These are phyloP conservation scores for Tritrichomonas musculus DNA, from an alignment of 208 protist genomes.

Conservation along the genomic window DNA sequence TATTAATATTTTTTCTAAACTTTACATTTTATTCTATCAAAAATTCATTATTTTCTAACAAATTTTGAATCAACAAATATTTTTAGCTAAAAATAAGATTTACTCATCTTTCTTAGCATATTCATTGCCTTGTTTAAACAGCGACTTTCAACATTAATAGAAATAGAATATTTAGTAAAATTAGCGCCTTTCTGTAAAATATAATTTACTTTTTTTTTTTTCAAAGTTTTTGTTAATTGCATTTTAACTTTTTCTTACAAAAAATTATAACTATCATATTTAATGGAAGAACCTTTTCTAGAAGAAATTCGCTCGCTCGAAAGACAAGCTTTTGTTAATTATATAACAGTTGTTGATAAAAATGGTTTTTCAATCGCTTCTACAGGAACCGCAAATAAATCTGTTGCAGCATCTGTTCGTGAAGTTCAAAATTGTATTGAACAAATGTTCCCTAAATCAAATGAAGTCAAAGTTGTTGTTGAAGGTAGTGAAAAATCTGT, in stretches of 20 bases:
- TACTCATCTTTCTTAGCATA: too few species aligned
- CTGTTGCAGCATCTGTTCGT: not conserved
- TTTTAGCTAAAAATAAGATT: too few species aligned
- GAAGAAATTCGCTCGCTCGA: not conserved
- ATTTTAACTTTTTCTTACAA: not conserved
- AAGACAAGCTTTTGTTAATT: slow-evolving; percentile 2
- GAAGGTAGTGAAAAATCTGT: not conserved
- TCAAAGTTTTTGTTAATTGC: too few species aligned
- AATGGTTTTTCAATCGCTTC: not conserved
- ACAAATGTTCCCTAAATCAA: not conserved
- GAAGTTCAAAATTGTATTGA: slow-evolving; percentile 9
- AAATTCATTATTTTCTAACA: too few species aligned
- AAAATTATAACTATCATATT: not conserved
- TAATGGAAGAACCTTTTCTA: not conserved
- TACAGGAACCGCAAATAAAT: not conserved
- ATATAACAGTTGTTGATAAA: not conserved
- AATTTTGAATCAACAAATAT: too few species aligned
- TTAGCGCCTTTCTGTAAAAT: too few species aligned
- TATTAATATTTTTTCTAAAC: too few species aligned
- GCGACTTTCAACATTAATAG: too few species aligned
- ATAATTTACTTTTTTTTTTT: too few species aligned
- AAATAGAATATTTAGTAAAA: too few species aligned
- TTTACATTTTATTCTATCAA: too few species aligned
- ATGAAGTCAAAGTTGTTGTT: not conserved
- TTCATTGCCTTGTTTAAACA: too few species aligned